phyloP scores from a whole-genome alignment of 495 filamentous ascomycete species.

The Neurospora hispaniola region DNA sequence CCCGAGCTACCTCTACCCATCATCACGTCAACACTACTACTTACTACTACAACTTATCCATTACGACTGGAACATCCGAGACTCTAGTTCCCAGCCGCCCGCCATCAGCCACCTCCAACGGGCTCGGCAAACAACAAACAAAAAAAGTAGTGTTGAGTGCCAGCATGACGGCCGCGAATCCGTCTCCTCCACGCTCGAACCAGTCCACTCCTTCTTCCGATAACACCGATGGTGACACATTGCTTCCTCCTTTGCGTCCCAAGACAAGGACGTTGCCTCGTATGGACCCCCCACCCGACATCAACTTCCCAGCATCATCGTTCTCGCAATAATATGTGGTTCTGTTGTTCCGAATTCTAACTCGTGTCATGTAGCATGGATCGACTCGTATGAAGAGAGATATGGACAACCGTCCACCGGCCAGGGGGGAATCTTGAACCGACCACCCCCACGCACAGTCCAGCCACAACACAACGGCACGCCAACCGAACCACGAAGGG shows the following conservation, averaged over 20 bases:
- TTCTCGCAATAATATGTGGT: not conserved
- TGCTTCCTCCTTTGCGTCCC: not conserved
- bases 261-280: conserved; percentile 29
- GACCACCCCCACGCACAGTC: conserved; percentile 39
- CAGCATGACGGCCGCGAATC: conserved; percentile 14
- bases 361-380: conserved; percentile 35
- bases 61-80: not conserved
- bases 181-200: conserved; percentile 17
- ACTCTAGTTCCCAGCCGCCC: not conserved
- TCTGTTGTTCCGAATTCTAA: conserved; percentile 10
- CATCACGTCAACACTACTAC: not conserved
- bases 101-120: not conserved
- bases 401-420: conserved; percentile 27
- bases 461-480: conserved; percentile 52
- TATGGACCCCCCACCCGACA: conserved; percentile 12
- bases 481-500: conserved; percentile 35
- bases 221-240: not conserved
- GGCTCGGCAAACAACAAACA: not conserved
- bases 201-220: conserved; percentile 8
- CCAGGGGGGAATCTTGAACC: conserved; percentile 15
- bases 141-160: not conserved
- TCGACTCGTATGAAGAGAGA: conserved; percentile 38
- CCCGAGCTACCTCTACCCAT: not conserved
- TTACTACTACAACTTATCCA: not conserved
- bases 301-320: not conserved